phyloP scores from a whole-genome alignment of 768 basidiomycete genomes.

The Auricularia sp. region DNA sequence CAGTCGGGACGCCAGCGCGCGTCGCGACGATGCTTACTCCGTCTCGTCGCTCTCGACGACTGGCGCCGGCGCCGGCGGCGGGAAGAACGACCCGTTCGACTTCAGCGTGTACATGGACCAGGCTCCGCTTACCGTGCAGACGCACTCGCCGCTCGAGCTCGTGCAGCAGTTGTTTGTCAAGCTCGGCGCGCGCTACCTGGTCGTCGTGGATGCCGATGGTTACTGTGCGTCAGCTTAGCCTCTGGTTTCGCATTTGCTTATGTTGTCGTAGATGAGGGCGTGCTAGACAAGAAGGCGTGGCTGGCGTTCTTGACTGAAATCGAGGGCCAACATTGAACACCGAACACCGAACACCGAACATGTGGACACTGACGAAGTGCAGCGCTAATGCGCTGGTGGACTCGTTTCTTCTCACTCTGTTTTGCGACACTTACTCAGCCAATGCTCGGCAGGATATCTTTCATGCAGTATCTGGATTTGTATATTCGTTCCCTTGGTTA shows the following conservation, averaged over 20 bases:
- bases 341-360: too few species aligned
- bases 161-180: slow-evolving; percentile 92
- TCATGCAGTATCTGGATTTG: too few species aligned
- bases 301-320: slow-evolving; percentile 74
- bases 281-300: slow-evolving; percentile 94
- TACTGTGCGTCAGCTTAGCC: slow-evolving; percentile 44
- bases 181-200: slow-evolving; percentile 82
- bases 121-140: slow-evolving; percentile 81
- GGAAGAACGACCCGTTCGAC: slow-evolving; percentile 51
- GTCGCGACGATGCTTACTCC: slow-evolving; percentile 10
- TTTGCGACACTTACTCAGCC: neutral
- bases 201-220: slow-evolving; percentile 76
- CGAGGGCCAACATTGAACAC: slow-evolving; percentile 33
- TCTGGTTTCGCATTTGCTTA: neutral
- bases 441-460: too few species aligned
- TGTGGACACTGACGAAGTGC: too few species aligned
- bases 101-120: slow-evolving; percentile 86
- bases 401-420: neutral
- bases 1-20: slow-evolving; percentile 20
- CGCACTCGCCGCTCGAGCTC: slow-evolving; percentile 81
- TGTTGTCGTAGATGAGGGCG: slow-evolving; percentile 57
- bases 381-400: too few species aligned
- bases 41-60: slow-evolving; percentile 20
- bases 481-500: too few species aligned
- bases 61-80: slow-evolving; percentile 24